Evolutionary conservation across 106 monocot species (phyloP).

Genomic region (Triglochin maritima): DNA sequence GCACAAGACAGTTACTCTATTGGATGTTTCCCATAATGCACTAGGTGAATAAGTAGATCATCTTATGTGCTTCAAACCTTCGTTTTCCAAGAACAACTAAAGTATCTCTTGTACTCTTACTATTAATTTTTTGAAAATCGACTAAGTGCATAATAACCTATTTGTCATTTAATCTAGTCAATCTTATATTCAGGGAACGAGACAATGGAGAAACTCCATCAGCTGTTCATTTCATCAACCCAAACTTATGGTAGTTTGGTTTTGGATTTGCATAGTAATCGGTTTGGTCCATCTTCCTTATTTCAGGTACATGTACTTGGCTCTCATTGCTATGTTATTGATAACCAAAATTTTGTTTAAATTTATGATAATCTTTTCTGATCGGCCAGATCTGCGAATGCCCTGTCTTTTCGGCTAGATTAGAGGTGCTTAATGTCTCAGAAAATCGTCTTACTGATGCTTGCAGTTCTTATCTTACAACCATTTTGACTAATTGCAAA

Average conservation of each 20-base stretch:
- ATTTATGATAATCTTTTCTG: background rate
- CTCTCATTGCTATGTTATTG: background rate
- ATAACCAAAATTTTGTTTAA: constrained; percentile 1
- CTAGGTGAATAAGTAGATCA: constrained; percentile 36
- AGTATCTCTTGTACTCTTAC: background rate
- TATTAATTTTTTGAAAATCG: too few species aligned
- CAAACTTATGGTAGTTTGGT: constrained; percentile 93
- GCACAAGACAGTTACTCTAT: constrained; percentile 62
- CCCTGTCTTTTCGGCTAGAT: constrained; percentile 49
- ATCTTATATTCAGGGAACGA: constrained; percentile 54
- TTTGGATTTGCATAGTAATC: constrained; percentile 87
- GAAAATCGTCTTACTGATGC: constrained; percentile 92
- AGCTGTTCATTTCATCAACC: constrained; percentile 62
- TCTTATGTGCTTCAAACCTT: background rate
- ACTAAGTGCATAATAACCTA: too few species aligned
- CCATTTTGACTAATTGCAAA: constrained; percentile 82
- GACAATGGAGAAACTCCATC: constrained; percentile 76
- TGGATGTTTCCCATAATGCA: constrained; percentile 84
- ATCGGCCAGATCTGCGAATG: constrained; percentile 85
- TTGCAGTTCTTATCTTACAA: constrained; percentile 73
- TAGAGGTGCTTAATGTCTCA: constrained; percentile 94
- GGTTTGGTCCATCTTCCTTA: constrained; percentile 85
- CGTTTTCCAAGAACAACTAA: background rate
- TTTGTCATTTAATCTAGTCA: too few species aligned
- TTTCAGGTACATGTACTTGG: constrained; percentile 55